These are phyloP conservation scores for Fusarium graminum DNA, from an alignment of 2,329 filamentous ascomycete species.

Conservation along the genomic window DNA sequence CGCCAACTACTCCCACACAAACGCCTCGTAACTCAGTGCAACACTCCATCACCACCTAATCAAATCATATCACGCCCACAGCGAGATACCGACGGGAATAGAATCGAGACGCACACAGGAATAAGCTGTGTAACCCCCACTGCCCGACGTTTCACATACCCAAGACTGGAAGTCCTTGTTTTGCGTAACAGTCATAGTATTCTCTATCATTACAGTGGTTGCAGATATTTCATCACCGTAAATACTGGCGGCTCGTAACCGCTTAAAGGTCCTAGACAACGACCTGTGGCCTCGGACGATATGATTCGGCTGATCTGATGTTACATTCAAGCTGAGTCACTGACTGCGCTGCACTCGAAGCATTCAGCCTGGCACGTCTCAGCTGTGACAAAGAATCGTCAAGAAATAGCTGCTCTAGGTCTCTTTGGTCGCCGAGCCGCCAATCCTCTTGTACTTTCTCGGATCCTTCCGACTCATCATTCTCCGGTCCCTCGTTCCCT, in stretches of 20 bases:
- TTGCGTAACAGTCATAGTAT: slow-evolving; percentile 21
- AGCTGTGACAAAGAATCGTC: slow-evolving; percentile 22
- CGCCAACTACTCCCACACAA: slow-evolving; percentile 23
- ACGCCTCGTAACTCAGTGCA: slow-evolving; percentile 37
- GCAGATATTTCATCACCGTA: slow-evolving; percentile 13
- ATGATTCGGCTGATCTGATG: slow-evolving; percentile 30
- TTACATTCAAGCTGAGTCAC: slow-evolving; percentile 37
- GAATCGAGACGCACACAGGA: slow-evolving; percentile 25
- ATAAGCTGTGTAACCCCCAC: slow-evolving; percentile 30
- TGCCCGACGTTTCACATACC: slow-evolving; percentile 36
- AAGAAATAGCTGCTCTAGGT: slow-evolving; percentile 15
- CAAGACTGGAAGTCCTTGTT: slow-evolving; percentile 17
- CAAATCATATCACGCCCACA: slow-evolving; percentile 37
- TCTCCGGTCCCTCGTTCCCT: slow-evolving; percentile 78
- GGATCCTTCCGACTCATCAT: slow-evolving; percentile 83
- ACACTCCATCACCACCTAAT: slow-evolving; percentile 31
- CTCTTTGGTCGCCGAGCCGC: slow-evolving; percentile 50
- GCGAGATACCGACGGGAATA: slow-evolving; percentile 38
- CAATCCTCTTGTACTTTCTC: slow-evolving; percentile 76
- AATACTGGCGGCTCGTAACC: slow-evolving; percentile 38
- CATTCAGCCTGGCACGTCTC: slow-evolving; percentile 25
- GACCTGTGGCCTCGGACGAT: slow-evolving; percentile 17
- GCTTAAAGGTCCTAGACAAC: slow-evolving; percentile 10
- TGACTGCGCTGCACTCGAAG: neutral
- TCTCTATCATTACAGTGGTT: slow-evolving; percentile 20